Evolutionary conservation across 805 yeast species (phyloP).

Genomic region (Saccharomycopsis schoenii): DNA sequence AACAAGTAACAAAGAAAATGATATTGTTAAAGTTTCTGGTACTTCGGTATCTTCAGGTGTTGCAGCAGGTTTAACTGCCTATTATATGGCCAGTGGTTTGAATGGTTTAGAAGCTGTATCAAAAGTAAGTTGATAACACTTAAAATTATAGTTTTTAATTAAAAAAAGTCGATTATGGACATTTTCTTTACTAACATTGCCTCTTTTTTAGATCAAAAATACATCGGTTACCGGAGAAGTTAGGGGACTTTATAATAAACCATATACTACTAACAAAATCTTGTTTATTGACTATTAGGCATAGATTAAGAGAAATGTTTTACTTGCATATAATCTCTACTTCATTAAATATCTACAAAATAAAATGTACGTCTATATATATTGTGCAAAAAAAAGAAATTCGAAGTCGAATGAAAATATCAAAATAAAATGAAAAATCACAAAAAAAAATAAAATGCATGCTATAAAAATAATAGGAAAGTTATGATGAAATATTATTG

Average conservation of each 20-base stretch:
- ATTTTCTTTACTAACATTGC: not conserved
- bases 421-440: not conserved
- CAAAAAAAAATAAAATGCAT: not conserved
- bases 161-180: too few species aligned
- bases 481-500: not conserved
- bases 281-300: not conserved
- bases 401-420: not conserved
- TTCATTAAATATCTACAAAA: not conserved
- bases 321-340: not conserved
- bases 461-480: not conserved
- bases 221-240: not conserved
- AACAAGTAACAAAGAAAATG: conserved; percentile 27
- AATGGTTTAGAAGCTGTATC: conserved; percentile 27
- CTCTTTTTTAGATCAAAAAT: conserved; percentile 1
- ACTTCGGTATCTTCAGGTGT: conserved; percentile 42
- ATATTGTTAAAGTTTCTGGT: conserved; percentile 31
- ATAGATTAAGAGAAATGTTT: not conserved
- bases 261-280: conserved; percentile 8
- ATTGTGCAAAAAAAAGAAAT: not conserved
- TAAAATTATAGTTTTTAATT: not conserved
- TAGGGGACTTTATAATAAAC: conserved; percentile 6
- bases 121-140: conserved; percentile 22
- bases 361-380: not conserved
- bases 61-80: conserved; percentile 36
- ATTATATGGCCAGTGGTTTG: conserved; percentile 34